Conservation (phyloP, 2,329 filamentous ascomycete genomes). For the Aspergillus amoenus region DNA sequence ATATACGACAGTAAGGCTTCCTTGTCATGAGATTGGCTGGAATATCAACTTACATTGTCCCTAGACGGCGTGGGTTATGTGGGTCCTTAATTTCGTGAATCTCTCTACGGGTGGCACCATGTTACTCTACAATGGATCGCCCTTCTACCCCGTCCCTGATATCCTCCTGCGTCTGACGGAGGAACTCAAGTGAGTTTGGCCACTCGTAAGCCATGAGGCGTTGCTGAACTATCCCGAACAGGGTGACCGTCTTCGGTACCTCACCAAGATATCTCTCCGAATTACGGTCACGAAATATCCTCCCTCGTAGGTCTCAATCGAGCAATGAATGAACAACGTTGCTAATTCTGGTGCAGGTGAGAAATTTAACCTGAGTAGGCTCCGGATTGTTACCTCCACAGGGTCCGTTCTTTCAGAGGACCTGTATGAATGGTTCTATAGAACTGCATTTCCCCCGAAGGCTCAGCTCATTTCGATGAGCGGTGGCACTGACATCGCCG, state of each 20-base stretch:
- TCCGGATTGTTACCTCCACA: neutral
- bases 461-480: neutral
- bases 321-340: neutral
- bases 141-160: neutral
- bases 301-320: neutral
- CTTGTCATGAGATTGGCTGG: neutral
- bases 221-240: neutral
- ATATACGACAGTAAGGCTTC: neutral
- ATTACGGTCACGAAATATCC: neutral
- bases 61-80: neutral
- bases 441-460: conserved; percentile 25
- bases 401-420: neutral
- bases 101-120: neutral
- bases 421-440: neutral
- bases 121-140: neutral
- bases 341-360: neutral
- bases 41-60: too few species aligned
- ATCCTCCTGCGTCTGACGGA: neutral
- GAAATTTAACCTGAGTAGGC: neutral
- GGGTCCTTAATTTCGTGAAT: neutral
- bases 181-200: neutral
- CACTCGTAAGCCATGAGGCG: neutral
- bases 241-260: neutral
- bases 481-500: conserved; percentile 33
- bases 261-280: neutral